Conservation (phyloP, 257 asterid genomes). For the Fraxinus pennsylvanica region DNA sequence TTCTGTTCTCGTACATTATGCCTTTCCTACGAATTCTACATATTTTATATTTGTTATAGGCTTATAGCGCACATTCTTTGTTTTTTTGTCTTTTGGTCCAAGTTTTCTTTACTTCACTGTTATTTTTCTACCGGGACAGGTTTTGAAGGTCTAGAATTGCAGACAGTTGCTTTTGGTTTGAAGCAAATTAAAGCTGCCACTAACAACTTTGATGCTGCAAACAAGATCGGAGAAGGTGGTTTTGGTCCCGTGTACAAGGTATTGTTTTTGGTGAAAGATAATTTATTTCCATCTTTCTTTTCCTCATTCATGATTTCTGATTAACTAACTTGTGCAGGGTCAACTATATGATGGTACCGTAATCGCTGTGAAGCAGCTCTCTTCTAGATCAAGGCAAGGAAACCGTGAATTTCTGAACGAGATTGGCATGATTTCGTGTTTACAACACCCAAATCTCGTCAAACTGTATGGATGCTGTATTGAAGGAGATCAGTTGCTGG, state of each 20-base stretch:
- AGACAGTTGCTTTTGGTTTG: slow-evolving; percentile 64
- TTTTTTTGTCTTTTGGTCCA: neutral
- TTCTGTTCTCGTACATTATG: neutral
- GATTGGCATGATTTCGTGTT: slow-evolving; percentile 81
- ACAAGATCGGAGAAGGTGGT: slow-evolving; percentile 96
- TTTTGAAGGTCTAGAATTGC: slow-evolving; percentile 63
- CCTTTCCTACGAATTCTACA: neutral
- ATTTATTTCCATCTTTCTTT: neutral
- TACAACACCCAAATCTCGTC: slow-evolving; percentile 85
- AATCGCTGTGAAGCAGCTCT: slow-evolving; percentile 88
- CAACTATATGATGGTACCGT: slow-evolving; percentile 64
- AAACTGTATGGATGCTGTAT: slow-evolving; percentile 85
- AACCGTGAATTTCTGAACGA: slow-evolving; percentile 80
- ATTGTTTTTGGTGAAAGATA: slow-evolving; percentile 7
- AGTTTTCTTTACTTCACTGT: neutral
- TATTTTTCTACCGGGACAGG: slow-evolving; percentile 40
- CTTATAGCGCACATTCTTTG: neutral
- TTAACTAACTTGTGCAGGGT: slow-evolving; percentile 50
- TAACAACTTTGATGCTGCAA: slow-evolving; percentile 65
- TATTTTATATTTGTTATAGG: neutral
- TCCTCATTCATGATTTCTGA: slow-evolving; percentile 16
- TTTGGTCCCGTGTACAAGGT: slow-evolving; percentile 95
- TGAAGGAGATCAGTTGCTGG: slow-evolving; percentile 78
- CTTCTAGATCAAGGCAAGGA: slow-evolving; percentile 83
- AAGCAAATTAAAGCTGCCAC: slow-evolving; percentile 85